Conservation (phyloP, 345 rosid species). For the Boechera divaricarpa region DNA sequence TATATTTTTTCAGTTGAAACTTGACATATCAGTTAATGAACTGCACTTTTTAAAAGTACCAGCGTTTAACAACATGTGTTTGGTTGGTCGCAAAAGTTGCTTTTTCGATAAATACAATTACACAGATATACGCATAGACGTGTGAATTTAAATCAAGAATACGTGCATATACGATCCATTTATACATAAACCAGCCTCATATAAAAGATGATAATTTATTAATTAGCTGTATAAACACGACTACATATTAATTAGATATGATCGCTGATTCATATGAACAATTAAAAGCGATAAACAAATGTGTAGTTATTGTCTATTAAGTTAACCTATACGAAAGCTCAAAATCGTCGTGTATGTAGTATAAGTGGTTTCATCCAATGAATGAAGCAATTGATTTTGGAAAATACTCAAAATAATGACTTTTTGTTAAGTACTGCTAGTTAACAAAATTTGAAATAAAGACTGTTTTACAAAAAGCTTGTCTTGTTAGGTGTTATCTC, state of each 20-base stretch:
- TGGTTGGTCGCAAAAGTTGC: constrained; percentile 39
- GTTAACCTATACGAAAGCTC: constrained; percentile 25
- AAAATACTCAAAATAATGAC: not conserved
- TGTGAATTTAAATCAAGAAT: constrained; percentile 3
- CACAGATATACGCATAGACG: not conserved
- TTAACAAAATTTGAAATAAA: not conserved
- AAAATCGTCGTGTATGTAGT: not conserved
- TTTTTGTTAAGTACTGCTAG: not conserved
- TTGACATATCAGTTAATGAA: constrained; percentile 40
- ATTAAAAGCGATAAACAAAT: not conserved
- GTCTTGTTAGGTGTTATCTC: not conserved
- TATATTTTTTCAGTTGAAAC: constrained; percentile 26
- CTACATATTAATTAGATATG: not conserved
- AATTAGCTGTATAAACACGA: constrained; percentile 9
- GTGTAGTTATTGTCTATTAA: not conserved
- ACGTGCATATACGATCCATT: constrained; percentile 16
- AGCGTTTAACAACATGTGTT: constrained; percentile 42
- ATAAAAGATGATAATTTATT: not conserved
- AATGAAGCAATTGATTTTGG: not conserved
- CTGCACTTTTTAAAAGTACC: constrained; percentile 38
- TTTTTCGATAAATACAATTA: constrained; percentile 15
- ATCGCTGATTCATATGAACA: constrained; percentile 19
- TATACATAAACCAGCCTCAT: constrained; percentile 11
- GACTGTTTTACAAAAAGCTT: not conserved
- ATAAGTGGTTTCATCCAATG: constrained; percentile 2